Base-by-base conservation (phyloP, 1,284 basidiomycete genomes). In the Apiotrichum porosum region DNA sequence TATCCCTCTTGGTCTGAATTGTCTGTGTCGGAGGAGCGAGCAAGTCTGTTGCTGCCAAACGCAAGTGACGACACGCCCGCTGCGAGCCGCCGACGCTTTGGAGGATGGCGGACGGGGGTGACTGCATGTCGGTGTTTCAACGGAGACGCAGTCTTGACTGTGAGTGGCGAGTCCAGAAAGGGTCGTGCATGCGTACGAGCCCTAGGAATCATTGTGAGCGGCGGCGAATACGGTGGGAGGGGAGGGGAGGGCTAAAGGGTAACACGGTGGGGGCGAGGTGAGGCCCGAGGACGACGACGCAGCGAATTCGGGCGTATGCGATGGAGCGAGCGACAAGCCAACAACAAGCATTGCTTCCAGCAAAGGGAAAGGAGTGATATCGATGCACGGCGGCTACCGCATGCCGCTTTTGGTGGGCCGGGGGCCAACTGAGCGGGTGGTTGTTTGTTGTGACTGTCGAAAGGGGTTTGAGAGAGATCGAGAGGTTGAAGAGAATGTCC, bases 11-110 rank as follows among this genome's bases (percentile, higher is more conserved):
- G 13, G 10, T 39, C 43, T 14, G 54, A 44, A n/a, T 47, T 23
- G n/a, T 54, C 44, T 6, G 52, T 38, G 34, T 48, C 50, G 3
- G 53, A 56, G 22, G 49, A 34, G 26, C 33, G 43, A 48, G 26
- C 2, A 36, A 6, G 24, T 33, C 12, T 28, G 36, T 31, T 23
- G 21, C 24, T 42, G 24, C 31, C 39, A 19, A 33, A 41, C 6
- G 49, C 38, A 21, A 67, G 50, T 4, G 58, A 49, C n/a, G 52
- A 47, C 10, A 55, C 45, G 4, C 62, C 67, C 3, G n/a, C n/a
- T n/a, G n/a, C n/a, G n/a, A 71, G 35, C 10, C 61, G 44, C 2
- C 67, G 55, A 10, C 62, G 52, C 44, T 71, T 71, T 1, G 57
- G 54, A 4, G 61, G 49, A 34, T 60, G 59, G 32, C 60, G 53